A percentile compares a stretch with the other conserved stretches of the same genome.
phyloP scores from a whole-genome alignment of 2,329 filamentous ascomycete species.

The Venturia asperata region DNA sequence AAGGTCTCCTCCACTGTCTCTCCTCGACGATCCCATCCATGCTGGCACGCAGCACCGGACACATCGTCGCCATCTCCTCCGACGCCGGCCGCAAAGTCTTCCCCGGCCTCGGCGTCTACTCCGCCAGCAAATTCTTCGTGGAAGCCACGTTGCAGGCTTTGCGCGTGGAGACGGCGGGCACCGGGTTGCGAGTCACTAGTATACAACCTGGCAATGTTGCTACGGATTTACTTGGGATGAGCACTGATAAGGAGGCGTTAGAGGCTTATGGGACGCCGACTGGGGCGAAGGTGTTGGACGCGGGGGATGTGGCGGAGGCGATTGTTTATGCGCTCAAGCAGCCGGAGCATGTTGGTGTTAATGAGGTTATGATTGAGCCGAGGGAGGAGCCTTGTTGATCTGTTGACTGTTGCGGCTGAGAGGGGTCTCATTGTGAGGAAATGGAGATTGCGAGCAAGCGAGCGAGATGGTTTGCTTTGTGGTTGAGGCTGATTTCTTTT shows the following conservation, averaged over 20 bases:
- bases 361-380: constrained; percentile 73
- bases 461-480: background rate
- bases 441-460: no score
- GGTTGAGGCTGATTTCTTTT: no score
- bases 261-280: constrained; percentile 72
- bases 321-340: constrained; percentile 70
- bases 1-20: constrained; percentile 68
- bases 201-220: constrained; percentile 72
- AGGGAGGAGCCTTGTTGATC: constrained; percentile 63
- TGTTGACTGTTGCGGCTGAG: background rate
- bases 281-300: constrained; percentile 66
- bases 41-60: constrained; percentile 60
- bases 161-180: constrained; percentile 67
- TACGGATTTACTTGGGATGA: constrained; percentile 67
- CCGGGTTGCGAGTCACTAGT: constrained; percentile 63
- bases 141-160: constrained; percentile 71
- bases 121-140: constrained; percentile 77
- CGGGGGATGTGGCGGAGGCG: constrained; percentile 63
- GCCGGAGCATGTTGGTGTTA: constrained; percentile 68
- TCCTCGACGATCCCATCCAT: constrained; percentile 63
- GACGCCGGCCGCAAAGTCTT: constrained; percentile 78
- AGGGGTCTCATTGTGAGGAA: background rate
- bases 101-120: constrained; percentile 74
- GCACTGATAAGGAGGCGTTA: constrained; percentile 66
- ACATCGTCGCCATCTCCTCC: constrained; percentile 75